Base-by-base conservation (phyloP, 2,329 filamentous ascomycete genomes). In the Aureobasidium uvarum region DNA sequence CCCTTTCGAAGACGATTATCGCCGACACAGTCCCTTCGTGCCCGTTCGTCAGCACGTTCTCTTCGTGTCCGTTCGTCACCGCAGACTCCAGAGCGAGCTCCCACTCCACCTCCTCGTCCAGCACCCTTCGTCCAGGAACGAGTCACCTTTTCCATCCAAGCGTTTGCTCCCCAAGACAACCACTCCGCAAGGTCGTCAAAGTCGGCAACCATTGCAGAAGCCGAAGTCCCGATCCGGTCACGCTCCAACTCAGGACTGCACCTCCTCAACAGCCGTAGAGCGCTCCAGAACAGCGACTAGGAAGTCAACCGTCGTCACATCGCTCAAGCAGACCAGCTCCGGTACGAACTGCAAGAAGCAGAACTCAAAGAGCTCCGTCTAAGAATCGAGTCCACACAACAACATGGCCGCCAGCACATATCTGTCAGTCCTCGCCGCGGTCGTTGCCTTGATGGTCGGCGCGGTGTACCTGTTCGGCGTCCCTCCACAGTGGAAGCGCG, bases 381-480 rank as follows among this genome's bases (percentile, higher is more conserved):
- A 50, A 48, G 43, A 11, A 51, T 64, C 43, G 54, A 54, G 8
- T 14, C 20, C 1, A 25, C 14, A 4, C 38, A 70, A 25, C 28
- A 71, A 28, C 28, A 75, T 74, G 72, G 65, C 70, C 38, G 68
- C 66, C 11, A 51, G 62, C 41, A 71, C 73, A 63, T 66, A 74
- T 31, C 65, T 69, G 52, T 64, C 70, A 31, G 68, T 72, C 54
- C 64, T 73, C 60, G 72, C 76, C 25, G 74, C 75, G 67, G 66
- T 80, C 60, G 33, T 78, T 55, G 75, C 74, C 48, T 52, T 76
- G 50, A 65, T 76, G 31, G 74, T 72, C 45, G 74, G 75, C 31
- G 79, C 77, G 67, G 69, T 82, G 70, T 81, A 79, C 72, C 68
- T 82, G 68, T 81, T 81, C 71, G 81, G 81, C 54, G 79, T 82